A percentile compares a stretch with the other conserved stretches of the same genome.
Conservation (phyloP, 768 basidiomycete genomes). For the Tulasnella sp. region DNA sequence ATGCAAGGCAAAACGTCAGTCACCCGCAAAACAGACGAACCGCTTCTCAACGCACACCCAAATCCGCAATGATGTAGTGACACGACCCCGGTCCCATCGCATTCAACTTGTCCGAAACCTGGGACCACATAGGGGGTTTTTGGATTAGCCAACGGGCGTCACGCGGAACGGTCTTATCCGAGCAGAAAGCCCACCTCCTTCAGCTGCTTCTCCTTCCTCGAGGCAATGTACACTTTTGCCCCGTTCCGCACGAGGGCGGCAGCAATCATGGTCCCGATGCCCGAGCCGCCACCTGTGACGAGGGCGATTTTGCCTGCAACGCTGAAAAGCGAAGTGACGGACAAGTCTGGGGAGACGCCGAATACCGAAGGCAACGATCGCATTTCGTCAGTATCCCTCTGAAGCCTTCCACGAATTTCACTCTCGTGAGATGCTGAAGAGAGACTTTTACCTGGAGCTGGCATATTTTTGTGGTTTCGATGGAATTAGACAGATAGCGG, state of each 20-base stretch:
- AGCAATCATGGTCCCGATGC: conserved; percentile 85
- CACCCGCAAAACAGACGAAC: conserved; percentile 8
- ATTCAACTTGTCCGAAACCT: conserved; percentile 65
- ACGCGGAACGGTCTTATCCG: neutral
- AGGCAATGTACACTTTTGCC: conserved; percentile 87
- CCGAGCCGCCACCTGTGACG: conserved; percentile 81
- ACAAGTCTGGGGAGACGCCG: conserved; percentile 47
- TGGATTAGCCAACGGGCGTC: neutral
- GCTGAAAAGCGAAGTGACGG: conserved; percentile 59
- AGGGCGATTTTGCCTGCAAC: conserved; percentile 75
- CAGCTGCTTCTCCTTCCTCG: conserved; percentile 77
- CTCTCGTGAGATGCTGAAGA: neutral
- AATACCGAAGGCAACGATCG: neutral
- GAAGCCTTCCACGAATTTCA: neutral
- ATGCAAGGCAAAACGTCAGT: neutral
- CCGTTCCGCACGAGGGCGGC: conserved; percentile 76
- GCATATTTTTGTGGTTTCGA: neutral
- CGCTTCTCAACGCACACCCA: conserved; percentile 52
- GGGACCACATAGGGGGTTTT: neutral
- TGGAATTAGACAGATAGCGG: neutral
- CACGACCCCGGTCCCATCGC: conserved; percentile 62
- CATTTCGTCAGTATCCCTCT: neutral
- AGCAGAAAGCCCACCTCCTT: conserved; percentile 58
- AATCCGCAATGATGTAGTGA: conserved; percentile 73
- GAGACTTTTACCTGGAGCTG: neutral